Evolutionary conservation across 352 stramenopile genomes (phyloP), one percentile per base, ranked within the genome.

Genomic region (Detonula confervacea): DNA sequence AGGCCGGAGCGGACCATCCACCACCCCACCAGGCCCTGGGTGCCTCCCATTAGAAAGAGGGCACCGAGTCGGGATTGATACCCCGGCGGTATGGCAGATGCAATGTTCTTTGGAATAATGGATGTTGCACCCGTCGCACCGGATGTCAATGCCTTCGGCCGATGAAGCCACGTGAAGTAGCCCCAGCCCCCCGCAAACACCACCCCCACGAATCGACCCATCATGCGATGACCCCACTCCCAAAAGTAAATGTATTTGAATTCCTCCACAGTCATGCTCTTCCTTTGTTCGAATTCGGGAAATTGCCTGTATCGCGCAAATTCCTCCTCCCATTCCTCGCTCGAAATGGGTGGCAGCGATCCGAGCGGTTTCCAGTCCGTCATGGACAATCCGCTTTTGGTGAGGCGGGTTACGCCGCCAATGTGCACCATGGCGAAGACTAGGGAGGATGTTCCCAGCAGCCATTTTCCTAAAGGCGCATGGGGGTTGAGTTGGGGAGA

Each of bases 1-100:
- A 99, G 87, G 14, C 97, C 97, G 74, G 94, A 98, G 87, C 97
- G 97, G 54, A 99, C 97, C 97, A 99, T 99, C 97, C 97, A 99
- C 97, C 97, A 99, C 56, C 97, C 97, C 20, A 99, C 95, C 29
- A 97, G 77, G 14, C 95, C 95, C 85, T 98, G 94, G 0, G 84
- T 89, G 9, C 89, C 92, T 47, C 92, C 92, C 83, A 97, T 91
- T 24, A 84, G 86, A 56, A 96, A 87, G 6, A 97, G 72, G 39
- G 85, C 78, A 0, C 83, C 82, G 51, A 96, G 82, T 18, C 88
- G 74, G n/a, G 77, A 77, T 77, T 93, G 83, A 73, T 95, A 95
- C 25, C 90, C 86, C 1, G 59, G 37, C 0, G 91, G 91, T 35
- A 96, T 93, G 4, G 57, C 54, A 1, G 72, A 74, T 30, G 55